These are phyloP conservation scores for Fraxinus albicans DNA, from an alignment of 305 asterid species.

Conservation along the genomic window DNA sequence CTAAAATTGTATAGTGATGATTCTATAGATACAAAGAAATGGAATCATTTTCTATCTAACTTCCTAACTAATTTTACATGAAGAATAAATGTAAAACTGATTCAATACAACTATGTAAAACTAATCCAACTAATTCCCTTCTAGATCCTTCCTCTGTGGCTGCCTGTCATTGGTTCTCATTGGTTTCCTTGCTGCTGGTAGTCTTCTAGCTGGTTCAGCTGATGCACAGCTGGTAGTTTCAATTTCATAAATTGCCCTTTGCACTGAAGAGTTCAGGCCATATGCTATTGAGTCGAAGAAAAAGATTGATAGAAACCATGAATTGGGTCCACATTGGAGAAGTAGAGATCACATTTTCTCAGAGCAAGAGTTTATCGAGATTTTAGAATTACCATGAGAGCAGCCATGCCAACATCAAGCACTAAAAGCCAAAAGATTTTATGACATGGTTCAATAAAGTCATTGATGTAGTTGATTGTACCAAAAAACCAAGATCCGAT, in stretches of 20 bases:
- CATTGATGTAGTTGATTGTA: constrained; percentile 90
- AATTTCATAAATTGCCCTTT: constrained; percentile 44
- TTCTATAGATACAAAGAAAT: no score
- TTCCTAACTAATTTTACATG: no score
- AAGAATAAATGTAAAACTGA: no score
- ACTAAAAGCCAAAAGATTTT: constrained; percentile 94
- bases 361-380: neutral
- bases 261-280: constrained; percentile 90
- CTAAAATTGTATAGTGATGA: no score
- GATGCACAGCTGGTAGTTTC: no score
- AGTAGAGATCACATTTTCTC: neutral
- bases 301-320: constrained; percentile 15
- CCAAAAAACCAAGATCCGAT: constrained; percentile 96
- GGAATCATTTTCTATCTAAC: no score
- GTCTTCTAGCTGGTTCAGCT: no score
- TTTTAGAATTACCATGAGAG: constrained; percentile 68
- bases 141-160: no score
- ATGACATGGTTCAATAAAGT: constrained; percentile 80
- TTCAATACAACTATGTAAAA: no score
- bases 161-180: no score
- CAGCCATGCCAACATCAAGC: constrained; percentile 93
- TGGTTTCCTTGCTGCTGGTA: no score
- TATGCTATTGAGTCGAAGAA: constrained; percentile 83
- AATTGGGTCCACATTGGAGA: constrained; percentile 9
- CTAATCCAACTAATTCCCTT: no score